These are phyloP conservation scores for Mucuna pruriens DNA, from an alignment of 306 rosid species.

Conservation along the genomic window DNA sequence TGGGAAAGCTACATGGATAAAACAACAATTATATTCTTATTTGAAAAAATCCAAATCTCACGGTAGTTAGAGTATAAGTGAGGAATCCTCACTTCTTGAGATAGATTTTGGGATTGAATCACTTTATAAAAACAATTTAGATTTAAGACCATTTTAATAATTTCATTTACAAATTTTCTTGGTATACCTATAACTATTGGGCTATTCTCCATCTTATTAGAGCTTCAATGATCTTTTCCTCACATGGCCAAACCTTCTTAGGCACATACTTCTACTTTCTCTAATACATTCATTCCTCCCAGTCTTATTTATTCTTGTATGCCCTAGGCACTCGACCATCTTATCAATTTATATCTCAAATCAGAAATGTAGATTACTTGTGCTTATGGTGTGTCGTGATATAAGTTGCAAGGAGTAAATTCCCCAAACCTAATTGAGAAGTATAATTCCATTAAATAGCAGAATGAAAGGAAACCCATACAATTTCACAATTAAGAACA, in stretches of 20 bases:
- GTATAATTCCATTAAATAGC: not conserved
- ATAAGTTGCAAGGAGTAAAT: not conserved
- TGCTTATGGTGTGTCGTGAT: not conserved
- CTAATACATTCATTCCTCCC: not conserved
- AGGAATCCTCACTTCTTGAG: too few relatives aligned
- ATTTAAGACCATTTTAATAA: not conserved
- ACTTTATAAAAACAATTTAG: not conserved
- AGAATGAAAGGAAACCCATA: not conserved
- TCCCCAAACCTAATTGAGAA: not conserved
- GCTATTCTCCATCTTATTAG: not conserved
- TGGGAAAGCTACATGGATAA: not conserved
- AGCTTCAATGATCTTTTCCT: not conserved
- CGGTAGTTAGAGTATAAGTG: too few relatives aligned
- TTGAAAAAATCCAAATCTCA: too few relatives aligned
- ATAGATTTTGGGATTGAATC: too few relatives aligned
- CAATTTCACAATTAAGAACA: slow-evolving; percentile 8
- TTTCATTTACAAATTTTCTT: not conserved
- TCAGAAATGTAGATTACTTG: not conserved
- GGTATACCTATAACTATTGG: not conserved
- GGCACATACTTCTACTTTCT: not conserved
- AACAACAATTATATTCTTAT: not conserved
- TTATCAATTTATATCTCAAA: not conserved
- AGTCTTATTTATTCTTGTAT: not conserved
- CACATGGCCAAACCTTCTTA: not conserved
- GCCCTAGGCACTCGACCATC: not conserved